Conservation (phyloP, 2,329 filamentous ascomycete genomes). For the Hypoxylon sp. region DNA sequence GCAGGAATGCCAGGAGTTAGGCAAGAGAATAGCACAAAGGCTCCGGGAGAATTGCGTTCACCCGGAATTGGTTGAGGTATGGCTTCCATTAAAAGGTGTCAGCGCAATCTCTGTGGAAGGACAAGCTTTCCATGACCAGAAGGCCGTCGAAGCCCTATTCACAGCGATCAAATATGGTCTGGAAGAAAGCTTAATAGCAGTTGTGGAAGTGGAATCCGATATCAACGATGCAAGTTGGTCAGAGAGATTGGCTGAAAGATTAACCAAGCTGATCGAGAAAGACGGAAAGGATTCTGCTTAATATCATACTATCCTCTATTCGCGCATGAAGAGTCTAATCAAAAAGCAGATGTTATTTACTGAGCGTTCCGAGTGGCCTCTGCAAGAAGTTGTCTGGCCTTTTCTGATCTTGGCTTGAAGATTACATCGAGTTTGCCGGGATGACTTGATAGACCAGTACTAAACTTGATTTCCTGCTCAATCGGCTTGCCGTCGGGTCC, state of each 20-base stretch:
- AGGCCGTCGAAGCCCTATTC: slow-evolving; percentile 61
- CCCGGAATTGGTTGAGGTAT: slow-evolving; percentile 59
- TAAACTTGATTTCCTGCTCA: slow-evolving; percentile 32
- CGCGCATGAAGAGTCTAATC: too few species aligned
- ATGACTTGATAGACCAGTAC: slow-evolving; percentile 34
- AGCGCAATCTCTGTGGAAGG: slow-evolving; percentile 66
- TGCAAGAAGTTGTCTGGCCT: slow-evolving; percentile 21
- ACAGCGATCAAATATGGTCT: slow-evolving; percentile 59
- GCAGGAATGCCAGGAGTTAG: slow-evolving; percentile 66
- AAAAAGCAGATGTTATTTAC: too few species aligned
- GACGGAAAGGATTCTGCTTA: too few species aligned
- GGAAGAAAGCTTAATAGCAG: slow-evolving; percentile 55
- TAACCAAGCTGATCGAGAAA: slow-evolving; percentile 34
- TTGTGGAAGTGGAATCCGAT: slow-evolving; percentile 58
- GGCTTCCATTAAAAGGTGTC: slow-evolving; percentile 67
- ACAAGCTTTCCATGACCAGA: slow-evolving; percentile 60
- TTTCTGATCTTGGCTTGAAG: slow-evolving; percentile 31
- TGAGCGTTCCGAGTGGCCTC: slow-evolving; percentile 19
- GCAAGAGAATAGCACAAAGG: slow-evolving; percentile 63
- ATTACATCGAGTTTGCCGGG: slow-evolving; percentile 32
- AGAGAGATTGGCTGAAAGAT: slow-evolving; percentile 36
- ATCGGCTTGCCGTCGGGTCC: slow-evolving; percentile 25
- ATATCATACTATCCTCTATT: too few species aligned
- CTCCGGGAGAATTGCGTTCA: slow-evolving; percentile 53
- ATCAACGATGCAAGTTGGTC: slow-evolving; percentile 59